Percentiles rank a stretch among this genome's conserved stretches.
phyloP scores from a whole-genome alignment of 2,329 filamentous ascomycete species.

The Fusarium continuum region DNA sequence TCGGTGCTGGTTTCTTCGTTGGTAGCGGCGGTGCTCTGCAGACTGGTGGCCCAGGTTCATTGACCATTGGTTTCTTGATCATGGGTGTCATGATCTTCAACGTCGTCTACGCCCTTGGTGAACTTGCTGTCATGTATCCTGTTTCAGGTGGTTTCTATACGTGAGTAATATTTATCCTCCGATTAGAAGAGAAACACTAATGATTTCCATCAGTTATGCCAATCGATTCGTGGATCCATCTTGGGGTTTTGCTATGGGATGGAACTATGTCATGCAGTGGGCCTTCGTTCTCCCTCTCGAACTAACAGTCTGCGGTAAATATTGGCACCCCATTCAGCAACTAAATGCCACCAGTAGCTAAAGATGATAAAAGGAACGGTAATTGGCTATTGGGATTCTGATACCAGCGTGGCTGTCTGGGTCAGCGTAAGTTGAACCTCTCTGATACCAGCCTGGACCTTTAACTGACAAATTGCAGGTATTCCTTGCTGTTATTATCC shows the following conservation, averaged over 20 bases:
- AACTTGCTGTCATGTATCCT: slow-evolving; percentile 51
- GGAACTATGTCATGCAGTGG: slow-evolving; percentile 60
- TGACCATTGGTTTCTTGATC: slow-evolving; percentile 61
- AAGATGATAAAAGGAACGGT: too few relatives aligned
- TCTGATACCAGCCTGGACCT: accelerated
- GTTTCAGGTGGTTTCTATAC: slow-evolving; percentile 68
- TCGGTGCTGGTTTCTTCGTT: slow-evolving; percentile 71
- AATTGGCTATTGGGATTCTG: slow-evolving; percentile 58
- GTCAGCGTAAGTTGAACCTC: slow-evolving; percentile 51
- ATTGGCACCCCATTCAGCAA: too few relatives aligned
- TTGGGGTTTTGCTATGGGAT: slow-evolving; percentile 56
- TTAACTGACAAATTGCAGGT: slow-evolving; percentile 42
- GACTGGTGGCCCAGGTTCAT: slow-evolving; percentile 49
- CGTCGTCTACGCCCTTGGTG: slow-evolving; percentile 69
- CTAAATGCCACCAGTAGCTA: too few relatives aligned
- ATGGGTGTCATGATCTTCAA: slow-evolving; percentile 70
- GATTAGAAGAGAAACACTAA: background rate
- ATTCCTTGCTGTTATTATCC: slow-evolving; percentile 61
- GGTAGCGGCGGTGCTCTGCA: slow-evolving; percentile 59
- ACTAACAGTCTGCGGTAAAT: slow-evolving; percentile 59
- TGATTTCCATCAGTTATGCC: slow-evolving; percentile 51
- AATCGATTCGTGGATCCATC: slow-evolving; percentile 66
- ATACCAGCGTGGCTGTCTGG: slow-evolving; percentile 60
- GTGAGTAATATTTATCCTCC: slow-evolving; percentile 8
- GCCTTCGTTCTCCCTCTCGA: slow-evolving; percentile 58